Conservation (phyloP, 768 basidiomycete genomes). For the Clitopilus hobsonii region DNA sequence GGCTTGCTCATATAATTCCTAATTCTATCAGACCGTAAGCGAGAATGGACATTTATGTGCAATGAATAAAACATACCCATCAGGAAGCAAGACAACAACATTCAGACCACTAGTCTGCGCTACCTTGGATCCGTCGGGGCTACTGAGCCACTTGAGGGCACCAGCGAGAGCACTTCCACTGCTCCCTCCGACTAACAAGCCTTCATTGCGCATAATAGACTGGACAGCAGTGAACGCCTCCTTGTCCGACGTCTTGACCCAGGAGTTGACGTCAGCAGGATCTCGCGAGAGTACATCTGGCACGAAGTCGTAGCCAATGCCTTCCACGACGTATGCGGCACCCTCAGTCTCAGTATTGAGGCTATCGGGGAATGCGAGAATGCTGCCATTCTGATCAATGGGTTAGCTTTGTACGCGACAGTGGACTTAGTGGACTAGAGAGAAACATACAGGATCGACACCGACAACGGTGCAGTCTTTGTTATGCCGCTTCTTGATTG, state of each 20-base stretch:
- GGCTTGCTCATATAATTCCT: constrained; percentile 94
- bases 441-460: constrained; percentile 74
- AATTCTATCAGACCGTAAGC: constrained; percentile 43
- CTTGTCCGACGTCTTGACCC: constrained; percentile 84
- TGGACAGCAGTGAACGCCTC: constrained; percentile 77
- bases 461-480: constrained; percentile 71
- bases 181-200: constrained; percentile 89
- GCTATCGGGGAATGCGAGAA: constrained; percentile 68
- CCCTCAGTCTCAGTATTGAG: constrained; percentile 55
- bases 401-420: constrained; percentile 7
- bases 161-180: constrained; percentile 84
- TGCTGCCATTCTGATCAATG: constrained; percentile 69
- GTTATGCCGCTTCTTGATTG: constrained; percentile 78
- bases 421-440: not conserved
- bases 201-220: constrained; percentile 77
- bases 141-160: constrained; percentile 72
- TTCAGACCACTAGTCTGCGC: constrained; percentile 72
- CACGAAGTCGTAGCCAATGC: constrained; percentile 95
- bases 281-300: constrained; percentile 80
- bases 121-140: constrained; percentile 56
- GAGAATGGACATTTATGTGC: constrained; percentile 3
- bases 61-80: constrained; percentile 61
- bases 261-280: constrained; percentile 54
- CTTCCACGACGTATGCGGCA: constrained; percentile 75
- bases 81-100: constrained; percentile 85